These are phyloP conservation scores for Hypoxylon sp. DNA, from an alignment of 2,329 filamentous ascomycete genomes.

Conservation along the genomic window DNA sequence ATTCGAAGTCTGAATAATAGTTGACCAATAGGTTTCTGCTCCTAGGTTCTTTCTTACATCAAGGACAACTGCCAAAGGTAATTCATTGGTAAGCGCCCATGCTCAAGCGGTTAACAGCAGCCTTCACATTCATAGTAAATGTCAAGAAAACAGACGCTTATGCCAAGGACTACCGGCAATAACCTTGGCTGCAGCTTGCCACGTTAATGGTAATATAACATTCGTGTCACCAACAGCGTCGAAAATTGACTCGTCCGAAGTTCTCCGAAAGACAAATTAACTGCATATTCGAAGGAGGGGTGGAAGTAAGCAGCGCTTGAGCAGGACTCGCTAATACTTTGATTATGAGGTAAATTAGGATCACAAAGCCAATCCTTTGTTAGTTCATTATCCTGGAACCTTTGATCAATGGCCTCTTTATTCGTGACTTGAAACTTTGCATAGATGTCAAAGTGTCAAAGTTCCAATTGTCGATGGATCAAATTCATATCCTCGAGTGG, in stretches of 20 bases:
- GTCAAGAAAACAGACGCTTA: neutral
- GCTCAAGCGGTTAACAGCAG: neutral
- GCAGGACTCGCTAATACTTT: neutral
- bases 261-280: constrained; percentile 7
- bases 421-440: neutral
- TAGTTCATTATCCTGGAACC: neutral
- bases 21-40: too few relatives aligned
- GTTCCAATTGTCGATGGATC: neutral
- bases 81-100: neutral
- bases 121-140: neutral
- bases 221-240: constrained; percentile 13
- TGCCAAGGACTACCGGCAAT: neutral
- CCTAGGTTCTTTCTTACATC: too few relatives aligned
- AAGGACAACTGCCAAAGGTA: neutral
- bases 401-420: neutral
- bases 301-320: constrained; percentile 3
- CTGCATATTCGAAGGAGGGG: constrained; percentile 1
- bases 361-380: constrained; percentile 5
- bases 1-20: constrained; percentile 7
- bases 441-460: constrained; percentile 1
- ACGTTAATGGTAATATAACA: constrained; percentile 4
- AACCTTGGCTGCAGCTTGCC: constrained; percentile 2
- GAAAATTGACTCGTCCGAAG: constrained; percentile 13
- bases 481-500: constrained; percentile 11
- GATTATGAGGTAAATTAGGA: neutral